Base-by-base conservation (phyloP, 768 basidiomycete species). In the Rhizopogon salebrosus region DNA sequence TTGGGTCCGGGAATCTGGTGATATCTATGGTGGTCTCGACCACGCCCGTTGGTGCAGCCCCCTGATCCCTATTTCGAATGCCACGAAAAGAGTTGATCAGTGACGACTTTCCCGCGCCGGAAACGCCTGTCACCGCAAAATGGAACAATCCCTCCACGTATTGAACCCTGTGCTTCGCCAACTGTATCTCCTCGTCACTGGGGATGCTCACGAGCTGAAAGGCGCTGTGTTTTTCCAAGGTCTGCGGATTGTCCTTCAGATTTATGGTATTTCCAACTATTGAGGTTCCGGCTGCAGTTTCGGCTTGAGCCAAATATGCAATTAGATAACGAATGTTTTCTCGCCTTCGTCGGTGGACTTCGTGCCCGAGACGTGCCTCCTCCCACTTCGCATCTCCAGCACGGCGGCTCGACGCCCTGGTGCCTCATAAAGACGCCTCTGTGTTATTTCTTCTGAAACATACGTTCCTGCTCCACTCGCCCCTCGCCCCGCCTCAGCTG, bases 51-150 rank as follows among this genome's bases (percentile, higher is more conserved):
- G 54, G 51, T 27, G 66, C 66, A n/a, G 66, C 65, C 16, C 55
- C 53, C 10, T 26, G 36, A 36, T 58, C 48, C 18, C 48, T 49
- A 40, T 62, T 62, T n/a, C 49, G 48, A 26, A 65, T 51, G n/a
- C 66, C 66, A 16, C 66, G 61, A 43, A 67, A 60, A 20, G 66
- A 57, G 48, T 68, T 68, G 52, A 68, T 60, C 53, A 68, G 37
- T 10, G 66, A 66, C 8, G 66, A 67, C 52, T 68, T 68, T 34
- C 66, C 66, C n/a, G 58, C 62, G 4, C 64, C 66, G 3, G 62
- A 53, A 20, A 57, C 39, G 9, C 67, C 67, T 52, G 63, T 62
- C 29, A 67, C 49, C 22, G 64, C 67, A 34, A 68, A 61, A 54
- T 68, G 64, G 50, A 62, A 60, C 24, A 59, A 46, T 3, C 58